Percentiles rank a stretch among this genome's conserved stretches.
phyloP scores from a whole-genome alignment of 2,329 filamentous ascomycete species.

The Ceratocystis cubensis region DNA sequence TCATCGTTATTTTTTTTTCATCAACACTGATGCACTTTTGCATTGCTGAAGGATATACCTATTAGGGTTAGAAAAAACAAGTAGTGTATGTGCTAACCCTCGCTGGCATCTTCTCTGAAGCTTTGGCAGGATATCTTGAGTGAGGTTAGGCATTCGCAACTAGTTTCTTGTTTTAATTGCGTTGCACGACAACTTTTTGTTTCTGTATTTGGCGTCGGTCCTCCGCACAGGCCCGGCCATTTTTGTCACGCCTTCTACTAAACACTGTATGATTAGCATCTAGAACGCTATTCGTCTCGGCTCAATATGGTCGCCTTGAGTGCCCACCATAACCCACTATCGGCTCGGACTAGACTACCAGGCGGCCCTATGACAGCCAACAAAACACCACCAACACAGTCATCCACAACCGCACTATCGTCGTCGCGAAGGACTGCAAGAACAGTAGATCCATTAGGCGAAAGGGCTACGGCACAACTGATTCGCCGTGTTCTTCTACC shows the following conservation, averaged over 20 bases:
- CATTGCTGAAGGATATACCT: no score
- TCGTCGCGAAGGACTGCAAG: constrained; percentile 29
- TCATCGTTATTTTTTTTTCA: not conserved
- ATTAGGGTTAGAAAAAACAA: not conserved
- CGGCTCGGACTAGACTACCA: not conserved
- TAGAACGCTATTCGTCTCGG: not conserved
- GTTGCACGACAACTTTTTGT: not conserved
- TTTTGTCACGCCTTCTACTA: not conserved
- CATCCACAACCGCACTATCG: constrained; percentile 23
- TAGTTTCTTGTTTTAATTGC: not conserved
- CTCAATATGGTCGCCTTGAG: constrained; percentile 6
- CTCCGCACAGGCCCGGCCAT: not conserved
- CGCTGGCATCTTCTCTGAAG: not conserved
- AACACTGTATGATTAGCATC: not conserved
- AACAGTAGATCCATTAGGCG: constrained; percentile 47
- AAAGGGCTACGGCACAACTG: constrained; percentile 66
- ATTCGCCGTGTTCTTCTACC: constrained; percentile 72
- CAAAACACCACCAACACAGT: constrained; percentile 17
- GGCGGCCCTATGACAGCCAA: not conserved
- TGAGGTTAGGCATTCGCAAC: not conserved
- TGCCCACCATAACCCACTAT: constrained; percentile 4
- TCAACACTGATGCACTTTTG: not conserved
- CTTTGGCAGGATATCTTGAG: not conserved
- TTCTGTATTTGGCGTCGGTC: not conserved
- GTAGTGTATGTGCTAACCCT: not conserved